These are phyloP conservation scores for Aspergillus campestris DNA, from an alignment of 495 filamentous ascomycete species.

Conservation along the genomic window DNA sequence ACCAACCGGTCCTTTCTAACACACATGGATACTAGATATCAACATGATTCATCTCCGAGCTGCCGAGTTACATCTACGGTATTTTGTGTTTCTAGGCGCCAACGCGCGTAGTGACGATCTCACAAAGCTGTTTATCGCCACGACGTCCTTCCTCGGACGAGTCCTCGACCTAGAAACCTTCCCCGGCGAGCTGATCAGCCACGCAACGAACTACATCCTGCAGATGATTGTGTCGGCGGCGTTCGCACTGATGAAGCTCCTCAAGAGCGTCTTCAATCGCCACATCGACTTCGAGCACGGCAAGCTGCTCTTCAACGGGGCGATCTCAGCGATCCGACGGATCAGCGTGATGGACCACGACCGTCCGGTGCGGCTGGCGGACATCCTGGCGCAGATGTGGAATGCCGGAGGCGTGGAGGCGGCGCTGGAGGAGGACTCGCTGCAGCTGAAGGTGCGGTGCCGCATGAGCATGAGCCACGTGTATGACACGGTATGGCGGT, in stretches of 20 bases:
- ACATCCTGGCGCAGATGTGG: constrained; percentile 44
- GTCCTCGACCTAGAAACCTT: constrained; percentile 40
- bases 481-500: constrained; percentile 43
- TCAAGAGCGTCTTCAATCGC: constrained; percentile 69
- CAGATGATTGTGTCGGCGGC: constrained; percentile 89
- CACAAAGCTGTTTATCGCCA: constrained; percentile 58
- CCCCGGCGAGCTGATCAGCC: constrained; percentile 50
- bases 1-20: constrained; percentile 28
- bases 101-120: constrained; percentile 62
- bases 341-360: constrained; percentile 83
- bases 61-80: constrained; percentile 37
- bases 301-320: constrained; percentile 63
- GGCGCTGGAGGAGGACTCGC: constrained; percentile 24
- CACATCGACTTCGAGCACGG: constrained; percentile 65
- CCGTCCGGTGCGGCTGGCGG: constrained; percentile 52
- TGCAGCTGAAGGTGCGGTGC: constrained; percentile 39
- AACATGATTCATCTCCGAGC: constrained; percentile 43
- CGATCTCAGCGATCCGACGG: constrained; percentile 66
- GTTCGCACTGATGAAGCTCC: constrained; percentile 76
- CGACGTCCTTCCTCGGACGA: constrained; percentile 41
- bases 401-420: constrained; percentile 30
- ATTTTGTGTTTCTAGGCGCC: constrained; percentile 40
- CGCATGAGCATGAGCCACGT: constrained; percentile 46
- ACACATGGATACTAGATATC: constrained; percentile 53
- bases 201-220: constrained; percentile 79